Conservation (phyloP, 2,329 filamentous ascomycete genomes). For the Madurella mycetomatis region DNA sequence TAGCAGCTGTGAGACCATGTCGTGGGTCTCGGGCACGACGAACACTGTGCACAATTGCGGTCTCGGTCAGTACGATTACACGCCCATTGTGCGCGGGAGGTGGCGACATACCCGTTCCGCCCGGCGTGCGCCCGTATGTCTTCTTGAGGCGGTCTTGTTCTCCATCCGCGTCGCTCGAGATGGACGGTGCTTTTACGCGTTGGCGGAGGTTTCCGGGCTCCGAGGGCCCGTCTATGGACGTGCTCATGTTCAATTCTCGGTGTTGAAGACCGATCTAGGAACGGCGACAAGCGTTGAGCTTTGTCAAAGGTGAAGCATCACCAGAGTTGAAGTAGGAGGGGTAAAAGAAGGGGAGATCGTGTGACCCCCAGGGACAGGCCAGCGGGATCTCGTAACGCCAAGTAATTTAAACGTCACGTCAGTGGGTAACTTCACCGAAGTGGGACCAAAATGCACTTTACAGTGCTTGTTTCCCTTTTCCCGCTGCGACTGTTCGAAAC, state of each 20-base stretch:
- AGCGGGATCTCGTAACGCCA: conserved; percentile 18
- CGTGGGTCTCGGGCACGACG: conserved; percentile 89
- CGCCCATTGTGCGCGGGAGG: conserved; percentile 1
- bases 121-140: conserved; percentile 86
- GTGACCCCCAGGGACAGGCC: conserved; percentile 8
- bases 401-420: conserved; percentile 11
- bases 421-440: background rate
- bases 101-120: conserved; percentile 72
- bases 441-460: background rate
- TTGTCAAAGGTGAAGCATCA: conserved; percentile 14
- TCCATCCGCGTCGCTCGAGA: conserved; percentile 1
- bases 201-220: conserved; percentile 23
- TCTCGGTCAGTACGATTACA: conserved; percentile 5
- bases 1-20: conserved; percentile 97
- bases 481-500: background rate
- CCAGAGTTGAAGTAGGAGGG: background rate
- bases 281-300: conserved; percentile 22
- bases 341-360: conserved; percentile 3
- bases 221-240: conserved; percentile 15
- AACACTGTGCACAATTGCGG: conserved; percentile 61
- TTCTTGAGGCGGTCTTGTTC: conserved; percentile 46
- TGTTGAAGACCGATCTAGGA: conserved; percentile 23
- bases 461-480: conserved; percentile 1
- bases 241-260: conserved; percentile 23
- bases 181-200: conserved; percentile 10